Base-by-base conservation (phyloP, 148 eudicot species). In the Limonium bicolor region DNA sequence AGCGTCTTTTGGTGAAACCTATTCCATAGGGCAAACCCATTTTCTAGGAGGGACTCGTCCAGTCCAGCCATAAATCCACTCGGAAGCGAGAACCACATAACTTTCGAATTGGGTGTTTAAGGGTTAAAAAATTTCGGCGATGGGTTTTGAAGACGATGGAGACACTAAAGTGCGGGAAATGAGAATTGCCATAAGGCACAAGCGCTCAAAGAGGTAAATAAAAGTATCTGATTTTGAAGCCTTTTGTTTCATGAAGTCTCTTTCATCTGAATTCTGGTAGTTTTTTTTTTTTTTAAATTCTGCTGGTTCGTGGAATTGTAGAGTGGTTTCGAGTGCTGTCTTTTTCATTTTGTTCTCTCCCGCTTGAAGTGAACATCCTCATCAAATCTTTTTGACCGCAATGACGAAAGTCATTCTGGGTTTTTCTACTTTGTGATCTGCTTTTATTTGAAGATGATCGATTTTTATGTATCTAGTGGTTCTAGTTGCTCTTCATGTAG, bases 151-250 rank as follows among this genome's bases (percentile, higher is more conserved):
- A 56, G 68, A 58, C 13, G 41, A 50, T 59, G 67, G 39, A 56
- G 69, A 56, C 46, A 32, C 44, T 26, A 66, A 69, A 54, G 20
- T 58, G 27, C 44, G 46, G 51, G 69, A 56, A 29, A 23, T 63
- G 2, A 62, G 50, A 52, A 48, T 65, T 41, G 32, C 64, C 51
- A 51, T 66, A 22, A 55, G 37, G 34, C 87, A 70, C 67, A 63
- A 66, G 55, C 72, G 81, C 41, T 78, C 79, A n/a, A 78, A 73
- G 64, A 82, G 96, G 93, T 81, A 60, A 35, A 20, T n/a, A n/a
- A n/a, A 36, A 35, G 34, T 7, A 38, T 38, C 20, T 15, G 42
- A 38, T 43, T 43, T 43, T n/a, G n/a, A n/a, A n/a, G n/a, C n/a
- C 6, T 41, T 6, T 41, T 48, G 33, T 18, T 7, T 7, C 15